Conservation (phyloP, 2,329 filamentous ascomycete genomes). For the Fusarium sp. region DNA sequence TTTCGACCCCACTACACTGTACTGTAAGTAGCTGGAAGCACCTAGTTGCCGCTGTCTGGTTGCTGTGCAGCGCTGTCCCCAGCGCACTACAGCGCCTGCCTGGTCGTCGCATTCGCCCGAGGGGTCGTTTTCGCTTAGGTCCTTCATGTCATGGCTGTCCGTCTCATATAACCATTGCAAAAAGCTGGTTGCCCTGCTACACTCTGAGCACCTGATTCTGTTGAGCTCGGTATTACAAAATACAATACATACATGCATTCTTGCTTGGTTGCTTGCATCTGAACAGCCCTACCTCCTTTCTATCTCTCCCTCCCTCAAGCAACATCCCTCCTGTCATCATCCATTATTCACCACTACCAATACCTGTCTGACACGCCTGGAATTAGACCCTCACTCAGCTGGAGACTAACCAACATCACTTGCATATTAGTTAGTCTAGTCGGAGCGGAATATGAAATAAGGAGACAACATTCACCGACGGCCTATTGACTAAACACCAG, state of each 20-base stretch:
- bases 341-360: background rate
- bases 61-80: constrained; percentile 24
- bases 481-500: constrained; percentile 16
- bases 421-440: constrained; percentile 21
- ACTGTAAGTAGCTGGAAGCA: constrained; percentile 17
- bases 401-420: constrained; percentile 22
- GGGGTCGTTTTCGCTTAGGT: constrained; percentile 25
- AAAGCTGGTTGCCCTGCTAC: constrained; percentile 13
- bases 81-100: constrained; percentile 4
- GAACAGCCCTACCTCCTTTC: background rate
- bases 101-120: constrained; percentile 3
- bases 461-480: constrained; percentile 27
- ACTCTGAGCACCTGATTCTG: constrained; percentile 7
- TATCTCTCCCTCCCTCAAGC: constrained; percentile 14
- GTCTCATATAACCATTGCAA: constrained; percentile 19
- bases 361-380: constrained; percentile 29
- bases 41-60: constrained; percentile 1
- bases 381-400: constrained; percentile 23
- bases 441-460: constrained; percentile 7
- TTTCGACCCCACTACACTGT: constrained; percentile 19
- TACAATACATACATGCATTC: constrained; percentile 1
- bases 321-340: constrained; percentile 9
- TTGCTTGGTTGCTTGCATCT: background rate
- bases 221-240: background rate
- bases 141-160: background rate